Base-by-base conservation (phyloP, 495 filamentous ascomycete species). In the Neurospora africana region DNA sequence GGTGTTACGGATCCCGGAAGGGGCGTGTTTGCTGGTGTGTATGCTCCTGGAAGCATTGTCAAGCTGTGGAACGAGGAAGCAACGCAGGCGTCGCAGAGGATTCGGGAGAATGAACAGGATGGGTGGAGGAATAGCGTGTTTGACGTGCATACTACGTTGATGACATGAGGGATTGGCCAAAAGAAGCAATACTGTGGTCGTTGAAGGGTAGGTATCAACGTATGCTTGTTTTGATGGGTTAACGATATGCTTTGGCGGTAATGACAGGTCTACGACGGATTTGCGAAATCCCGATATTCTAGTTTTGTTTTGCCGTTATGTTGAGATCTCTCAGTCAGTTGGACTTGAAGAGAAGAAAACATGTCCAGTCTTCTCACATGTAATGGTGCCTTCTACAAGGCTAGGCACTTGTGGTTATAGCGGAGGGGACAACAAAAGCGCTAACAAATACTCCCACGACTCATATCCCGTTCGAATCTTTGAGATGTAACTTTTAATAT, bases 51-150 rank as follows among this genome's bases (percentile, higher is more conserved):
- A 0, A 96, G 93, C 79, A 80, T 97, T 11, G 91, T 95, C 40
- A 93, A 92, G 83, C 78, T 94, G 30, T 97, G 93, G 92, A 86
- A 93, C 71, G 92, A 94, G 47, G 90, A 96, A 78, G 92, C 89
- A 1, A 81, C 81, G 38, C 82, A 85, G 72, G 94, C 92, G 4
- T 81, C 78, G 2, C 89, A 91, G 78, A 81, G 86, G 43, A 85
- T 92, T 40, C 78, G 83, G n/a, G 79, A 84, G 73, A 81, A 83
- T 47, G 87, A 91, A 53, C 87, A 89, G 36, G 90, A 89, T 68
- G 92, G 92, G 0, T 97, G 94, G 95, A 83, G 91, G 53, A 97
- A 97, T 81, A 89, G 87, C 44, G 89, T 97, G 21, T 97, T 98
- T 80, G 89, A 95, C 80, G 87, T 93, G 8, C 84, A 82, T 23